phyloP scores from a whole-genome alignment of 2,329 filamentous ascomycete species.

The Ophioceras dolichostomum region DNA sequence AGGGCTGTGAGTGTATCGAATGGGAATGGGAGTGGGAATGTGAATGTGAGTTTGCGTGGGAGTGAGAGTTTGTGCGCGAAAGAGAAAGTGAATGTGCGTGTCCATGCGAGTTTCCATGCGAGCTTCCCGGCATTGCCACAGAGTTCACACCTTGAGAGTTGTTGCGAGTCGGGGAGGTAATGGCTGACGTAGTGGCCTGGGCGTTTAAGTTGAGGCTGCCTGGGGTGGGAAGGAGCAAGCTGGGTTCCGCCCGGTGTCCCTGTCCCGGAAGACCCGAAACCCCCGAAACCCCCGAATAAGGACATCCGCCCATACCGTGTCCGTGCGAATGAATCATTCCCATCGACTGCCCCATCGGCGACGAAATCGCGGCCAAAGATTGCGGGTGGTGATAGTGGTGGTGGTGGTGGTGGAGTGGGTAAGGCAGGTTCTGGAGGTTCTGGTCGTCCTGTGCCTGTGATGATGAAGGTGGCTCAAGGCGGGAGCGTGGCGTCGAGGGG shows the following conservation, averaged over 20 bases:
- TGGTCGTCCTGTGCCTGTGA: neutral
- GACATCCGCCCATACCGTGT: no score
- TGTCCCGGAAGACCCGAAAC: no score
- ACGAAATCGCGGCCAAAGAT: no score
- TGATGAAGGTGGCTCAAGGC: neutral
- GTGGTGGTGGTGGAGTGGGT: neutral
- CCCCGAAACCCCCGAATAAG: no score
- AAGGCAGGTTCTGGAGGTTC: constrained; percentile 3
- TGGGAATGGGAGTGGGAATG: constrained; percentile 2
- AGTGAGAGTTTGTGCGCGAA: constrained; percentile 1
- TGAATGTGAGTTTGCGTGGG: constrained; percentile 5
- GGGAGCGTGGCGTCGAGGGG: neutral
- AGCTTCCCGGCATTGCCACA: neutral
- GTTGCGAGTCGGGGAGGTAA: neutral
- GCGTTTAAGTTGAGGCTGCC: no score
- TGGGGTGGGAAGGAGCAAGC: no score
- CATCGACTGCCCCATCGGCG: no score
- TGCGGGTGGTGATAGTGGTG: neutral
- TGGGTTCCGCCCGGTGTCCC: no score
- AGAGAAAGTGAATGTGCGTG: constrained; percentile 4
- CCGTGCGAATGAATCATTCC: no score
- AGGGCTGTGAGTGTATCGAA: constrained; percentile 1
- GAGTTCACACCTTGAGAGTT: neutral
- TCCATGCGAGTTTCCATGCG: neutral
- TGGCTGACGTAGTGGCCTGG: no score